Base-by-base conservation (phyloP, 495 filamentous ascomycete species). In the Pseudomonodictys pantanalensis region DNA sequence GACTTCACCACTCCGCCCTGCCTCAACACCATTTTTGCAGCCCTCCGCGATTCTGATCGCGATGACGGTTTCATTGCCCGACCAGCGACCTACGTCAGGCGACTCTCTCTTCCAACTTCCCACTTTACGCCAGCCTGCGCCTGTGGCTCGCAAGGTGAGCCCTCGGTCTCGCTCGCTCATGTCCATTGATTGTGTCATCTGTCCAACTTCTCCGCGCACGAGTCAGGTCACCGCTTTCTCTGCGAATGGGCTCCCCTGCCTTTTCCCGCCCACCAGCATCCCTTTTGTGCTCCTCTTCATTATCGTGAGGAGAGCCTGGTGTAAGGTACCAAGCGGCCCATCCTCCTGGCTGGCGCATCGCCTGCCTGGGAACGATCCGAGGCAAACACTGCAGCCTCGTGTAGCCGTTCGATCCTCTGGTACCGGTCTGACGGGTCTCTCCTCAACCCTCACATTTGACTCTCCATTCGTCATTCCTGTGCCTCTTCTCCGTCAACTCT, bases 211-310 rank as follows among this genome's bases (percentile, higher is more conserved):
- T 52, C 43, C 60, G 23, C 33, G 30, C 64, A 51, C 58, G 64
- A 67, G 58, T 67, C 58, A 67, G 52, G 26, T 67, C 64, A 67
- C 64, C 64, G 64, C 64, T 49, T 48, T 10, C 9, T 60, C 45
- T 17, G 8, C 46, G 23, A 41, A 29, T 22, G 41, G 28, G 35
- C 15, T 22, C 41, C 41, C 60, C 53, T 48, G 41, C 23, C 46
- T 22, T 3, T 29, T 18, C 43, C 33, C 26, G 41, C 6, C 33
- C 28, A 26, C 9, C 33, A 18, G 24, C 62, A 54, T 59, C 64
- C 64, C 42, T 62, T 45, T 29, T 61, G 62, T 66, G 57, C 32
- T 38, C 25, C 54, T 48, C 12, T 48, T 18, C 28, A 58, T 67
- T 67, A 54, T 62, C 64, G 58, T 59, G 64, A 58, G 26, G 24